Percentiles rank a stretch among this genome's conserved stretches.
phyloP scores from a whole-genome alignment of 192 early-diverging fungal species.

The Lunasporangiospora selenospora region DNA sequence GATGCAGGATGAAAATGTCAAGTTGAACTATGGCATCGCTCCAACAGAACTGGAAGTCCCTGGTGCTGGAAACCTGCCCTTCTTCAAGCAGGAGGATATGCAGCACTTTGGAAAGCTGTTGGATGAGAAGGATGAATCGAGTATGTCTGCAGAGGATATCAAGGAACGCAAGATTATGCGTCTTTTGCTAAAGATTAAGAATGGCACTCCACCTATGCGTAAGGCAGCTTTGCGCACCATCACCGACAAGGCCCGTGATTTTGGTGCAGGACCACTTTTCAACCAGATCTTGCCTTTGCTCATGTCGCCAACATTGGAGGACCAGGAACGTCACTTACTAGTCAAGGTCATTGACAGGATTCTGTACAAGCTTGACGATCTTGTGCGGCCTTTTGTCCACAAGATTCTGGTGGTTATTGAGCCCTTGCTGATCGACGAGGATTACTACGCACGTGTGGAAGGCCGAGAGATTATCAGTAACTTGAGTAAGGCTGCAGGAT shows the following conservation, averaged over 20 bases:
- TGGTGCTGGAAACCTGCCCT: slow-evolving; percentile 85
- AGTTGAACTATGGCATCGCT: slow-evolving; percentile 71
- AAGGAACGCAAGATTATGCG: slow-evolving; percentile 98
- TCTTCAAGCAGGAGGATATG: slow-evolving; percentile 97
- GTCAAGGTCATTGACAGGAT: slow-evolving; percentile 98
- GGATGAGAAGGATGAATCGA: slow-evolving; percentile 83
- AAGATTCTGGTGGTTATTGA: slow-evolving; percentile 99
- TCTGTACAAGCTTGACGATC: slow-evolving; percentile 94
- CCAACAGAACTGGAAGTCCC: slow-evolving; percentile 75
- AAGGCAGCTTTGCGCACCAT: slow-evolving; percentile 95
- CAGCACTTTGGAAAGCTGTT: slow-evolving; percentile 95
- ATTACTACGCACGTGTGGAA: slow-evolving; percentile 97
- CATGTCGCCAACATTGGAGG: slow-evolving; percentile 97
- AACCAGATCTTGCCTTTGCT: slow-evolving; percentile 95
- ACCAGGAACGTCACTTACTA: slow-evolving; percentile 97
- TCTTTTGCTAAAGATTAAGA: slow-evolving; percentile 96
- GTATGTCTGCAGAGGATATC: slow-evolving; percentile 84
- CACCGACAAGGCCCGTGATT: slow-evolving; percentile 93
- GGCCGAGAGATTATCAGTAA: slow-evolving; percentile 98
- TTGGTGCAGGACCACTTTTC: slow-evolving; percentile 94
- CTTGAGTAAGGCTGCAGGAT: slow-evolving; percentile 95
- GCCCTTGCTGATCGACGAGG: slow-evolving; percentile 96
- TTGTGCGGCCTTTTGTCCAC: slow-evolving; percentile 96
- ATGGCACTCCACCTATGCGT: slow-evolving; percentile 94
- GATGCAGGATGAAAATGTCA: slow-evolving; percentile 82